Conservation (phyloP, 202 grass and related monocot genomes). For the Elaeis oleifera region DNA sequence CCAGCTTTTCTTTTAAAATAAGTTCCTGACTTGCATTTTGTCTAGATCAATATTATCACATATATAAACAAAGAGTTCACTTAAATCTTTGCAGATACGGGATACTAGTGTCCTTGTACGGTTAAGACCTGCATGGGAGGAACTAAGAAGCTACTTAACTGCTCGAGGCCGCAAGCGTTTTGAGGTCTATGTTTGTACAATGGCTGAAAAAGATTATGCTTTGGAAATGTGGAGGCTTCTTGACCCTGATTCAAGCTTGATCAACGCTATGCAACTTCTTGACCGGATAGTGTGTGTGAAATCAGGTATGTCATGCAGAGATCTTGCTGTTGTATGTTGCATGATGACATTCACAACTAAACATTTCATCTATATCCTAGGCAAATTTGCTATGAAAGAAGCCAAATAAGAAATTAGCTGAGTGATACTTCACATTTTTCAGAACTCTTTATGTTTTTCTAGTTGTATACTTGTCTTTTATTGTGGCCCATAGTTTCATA, state of each 20-base stretch:
- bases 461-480: too few relatives aligned
- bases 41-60: too few relatives aligned
- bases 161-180: conserved; percentile 91
- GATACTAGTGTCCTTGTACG: conserved; percentile 96
- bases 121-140: conserved; percentile 91
- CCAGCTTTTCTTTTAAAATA: too few relatives aligned
- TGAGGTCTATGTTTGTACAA: conserved; percentile 98
- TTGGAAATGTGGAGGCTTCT: conserved; percentile 99
- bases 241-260: conserved; percentile 87
- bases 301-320: conserved; percentile 45
- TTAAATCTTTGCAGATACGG: conserved; percentile 53
- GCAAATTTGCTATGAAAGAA: too few relatives aligned
- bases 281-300: conserved; percentile 93
- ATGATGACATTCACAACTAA: too few relatives aligned
- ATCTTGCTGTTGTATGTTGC: background rate
- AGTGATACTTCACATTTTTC: too few relatives aligned
- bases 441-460: too few relatives aligned
- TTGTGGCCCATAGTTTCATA: background rate
- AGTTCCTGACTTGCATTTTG: too few relatives aligned
- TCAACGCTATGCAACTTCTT: conserved; percentile 64
- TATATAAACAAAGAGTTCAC: too few relatives aligned
- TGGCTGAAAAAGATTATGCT: conserved; percentile 98
- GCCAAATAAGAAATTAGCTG: too few relatives aligned
- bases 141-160: conserved; percentile 87
- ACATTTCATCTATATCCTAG: too few relatives aligned